phyloP scores from a whole-genome alignment of 1,284 basidiomycete species.

The Vanrija humicola region DNA sequence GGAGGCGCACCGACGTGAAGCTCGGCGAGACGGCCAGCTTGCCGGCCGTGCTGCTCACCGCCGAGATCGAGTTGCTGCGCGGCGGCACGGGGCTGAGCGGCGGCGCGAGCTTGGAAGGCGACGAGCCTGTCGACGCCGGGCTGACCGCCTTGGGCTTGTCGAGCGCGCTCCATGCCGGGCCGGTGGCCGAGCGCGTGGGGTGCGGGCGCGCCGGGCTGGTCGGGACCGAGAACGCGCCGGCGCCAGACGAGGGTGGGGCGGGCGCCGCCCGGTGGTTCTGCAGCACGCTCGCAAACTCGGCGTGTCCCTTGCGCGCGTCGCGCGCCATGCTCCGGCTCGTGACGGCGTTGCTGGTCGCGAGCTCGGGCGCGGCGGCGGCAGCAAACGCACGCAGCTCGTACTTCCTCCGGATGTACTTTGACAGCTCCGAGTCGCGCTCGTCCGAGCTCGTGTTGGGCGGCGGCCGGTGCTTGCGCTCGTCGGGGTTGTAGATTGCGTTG shows the following conservation, averaged over 20 bases:
- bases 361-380: slow-evolving; percentile 13
- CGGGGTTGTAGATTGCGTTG: slow-evolving; percentile 45
- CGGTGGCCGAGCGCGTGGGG: too few species aligned
- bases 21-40: not conserved
- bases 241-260: too few species aligned
- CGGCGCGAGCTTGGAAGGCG: not conserved
- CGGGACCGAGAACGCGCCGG: too few species aligned
- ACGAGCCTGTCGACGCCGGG: not conserved
- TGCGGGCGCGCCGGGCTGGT: too few species aligned
- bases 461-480: slow-evolving; percentile 39
- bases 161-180: too few species aligned
- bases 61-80: too few species aligned
- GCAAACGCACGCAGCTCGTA: slow-evolving; percentile 46
- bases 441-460: slow-evolving; percentile 32
- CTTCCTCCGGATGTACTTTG: slow-evolving; percentile 45
- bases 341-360: slow-evolving; percentile 5
- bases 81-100: not conserved
- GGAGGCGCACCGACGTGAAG: not conserved
- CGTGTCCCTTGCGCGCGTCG: slow-evolving; percentile 2
- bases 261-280: too few species aligned
- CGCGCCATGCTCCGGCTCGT: slow-evolving; percentile 12
- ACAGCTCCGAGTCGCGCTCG: slow-evolving; percentile 46
- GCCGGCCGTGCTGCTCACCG: too few species aligned
- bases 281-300: too few species aligned
- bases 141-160: not conserved